A percentile compares a stretch with the other conserved stretches of the same genome.
These are phyloP conservation scores for Solanum commersonii DNA, from an alignment of 257 asterid genomes.

Conservation along the genomic window DNA sequence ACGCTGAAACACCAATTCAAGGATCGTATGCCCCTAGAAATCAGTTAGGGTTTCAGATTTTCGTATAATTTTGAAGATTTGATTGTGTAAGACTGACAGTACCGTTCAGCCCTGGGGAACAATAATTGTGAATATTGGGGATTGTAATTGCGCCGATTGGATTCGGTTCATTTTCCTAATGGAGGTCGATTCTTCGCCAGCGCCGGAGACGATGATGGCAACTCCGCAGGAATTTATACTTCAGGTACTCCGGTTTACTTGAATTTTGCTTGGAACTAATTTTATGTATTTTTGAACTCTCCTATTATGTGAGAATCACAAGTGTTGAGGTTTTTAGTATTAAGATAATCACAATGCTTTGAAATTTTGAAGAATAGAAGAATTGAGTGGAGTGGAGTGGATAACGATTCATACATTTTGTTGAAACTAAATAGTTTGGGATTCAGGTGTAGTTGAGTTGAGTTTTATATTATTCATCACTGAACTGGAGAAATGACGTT, in stretches of 20 bases:
- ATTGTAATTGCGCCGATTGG: constrained; percentile 41
- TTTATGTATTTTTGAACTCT: not conserved
- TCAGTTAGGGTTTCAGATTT: not conserved
- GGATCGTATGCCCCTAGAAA: not conserved
- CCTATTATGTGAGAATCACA: not conserved
- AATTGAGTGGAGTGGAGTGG: not conserved
- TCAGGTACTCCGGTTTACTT: constrained; percentile 29
- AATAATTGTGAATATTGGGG: not conserved
- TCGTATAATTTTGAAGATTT: not conserved
- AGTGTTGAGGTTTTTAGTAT: not conserved
- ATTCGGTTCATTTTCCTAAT: constrained; percentile 37
- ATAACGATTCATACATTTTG: not conserved
- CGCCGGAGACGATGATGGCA: not conserved
- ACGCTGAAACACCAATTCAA: not conserved
- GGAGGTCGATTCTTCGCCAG: constrained; percentile 52
- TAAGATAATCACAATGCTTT: not conserved
- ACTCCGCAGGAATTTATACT: constrained; percentile 37
- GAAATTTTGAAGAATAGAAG: not conserved
- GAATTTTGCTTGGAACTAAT: not conserved
- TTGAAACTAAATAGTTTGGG: not conserved
- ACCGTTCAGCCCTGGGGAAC: not conserved
- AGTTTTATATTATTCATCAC: not conserved
- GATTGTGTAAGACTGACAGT: not conserved
- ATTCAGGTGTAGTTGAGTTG: not conserved
- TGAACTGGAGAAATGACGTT: not conserved